Conservation (phyloP, 495 filamentous ascomycete species). For the Penicillium antarcticum region DNA sequence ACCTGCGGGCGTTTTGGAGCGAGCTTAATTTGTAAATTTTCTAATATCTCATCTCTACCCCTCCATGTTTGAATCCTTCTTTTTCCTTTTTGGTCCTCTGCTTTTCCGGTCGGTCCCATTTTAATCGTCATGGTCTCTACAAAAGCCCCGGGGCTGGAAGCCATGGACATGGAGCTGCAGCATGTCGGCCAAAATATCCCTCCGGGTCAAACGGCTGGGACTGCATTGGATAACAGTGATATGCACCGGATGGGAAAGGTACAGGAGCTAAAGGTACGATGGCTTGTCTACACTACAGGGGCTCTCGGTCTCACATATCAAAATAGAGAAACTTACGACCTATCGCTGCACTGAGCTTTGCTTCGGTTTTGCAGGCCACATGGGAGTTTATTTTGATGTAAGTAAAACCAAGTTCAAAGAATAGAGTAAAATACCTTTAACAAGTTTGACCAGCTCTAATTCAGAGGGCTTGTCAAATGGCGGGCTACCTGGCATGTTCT, state of each 20-base stretch:
- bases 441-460: slow-evolving; percentile 7
- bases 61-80: background rate
- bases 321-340: slow-evolving; percentile 22
- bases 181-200: background rate
- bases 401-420: background rate
- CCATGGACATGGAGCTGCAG: slow-evolving; percentile 1
- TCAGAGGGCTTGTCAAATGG: slow-evolving; percentile 16
- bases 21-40: background rate
- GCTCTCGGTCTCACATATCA: background rate
- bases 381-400: slow-evolving; percentile 28
- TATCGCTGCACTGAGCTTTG: slow-evolving; percentile 24
- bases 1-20: too few relatives aligned
- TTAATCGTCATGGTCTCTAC: background rate
- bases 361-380: slow-evolving; percentile 25
- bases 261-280: slow-evolving; percentile 20
- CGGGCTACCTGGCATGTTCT: slow-evolving; percentile 26
- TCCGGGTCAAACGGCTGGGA: background rate
- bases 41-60: background rate
- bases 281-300: too few relatives aligned
- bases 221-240: slow-evolving; percentile 6
- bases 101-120: background rate
- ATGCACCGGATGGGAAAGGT: slow-evolving; percentile 25
- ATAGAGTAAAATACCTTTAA: background rate
- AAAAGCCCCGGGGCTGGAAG: background rate
- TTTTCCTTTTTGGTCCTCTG: background rate